Conservation (phyloP, 2,329 filamentous ascomycete genomes). For the Fusarium paranaense region DNA sequence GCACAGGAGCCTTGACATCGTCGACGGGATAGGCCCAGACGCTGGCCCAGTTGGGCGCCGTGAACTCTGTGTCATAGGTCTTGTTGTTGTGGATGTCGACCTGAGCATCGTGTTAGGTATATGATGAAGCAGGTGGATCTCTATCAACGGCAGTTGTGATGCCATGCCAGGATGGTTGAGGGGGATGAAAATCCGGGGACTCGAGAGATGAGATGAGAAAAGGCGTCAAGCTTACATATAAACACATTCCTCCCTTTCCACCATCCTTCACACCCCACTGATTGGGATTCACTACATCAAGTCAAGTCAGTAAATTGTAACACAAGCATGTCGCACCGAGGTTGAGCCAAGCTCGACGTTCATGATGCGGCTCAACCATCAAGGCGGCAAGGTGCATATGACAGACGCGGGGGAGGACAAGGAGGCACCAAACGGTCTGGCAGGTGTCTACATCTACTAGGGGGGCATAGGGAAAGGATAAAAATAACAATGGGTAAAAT, state of each 20-base stretch:
- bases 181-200: not conserved
- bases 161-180: not conserved
- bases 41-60: slow-evolving; percentile 62
- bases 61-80: slow-evolving; percentile 59
- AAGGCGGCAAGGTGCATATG: not conserved
- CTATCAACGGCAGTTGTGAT: not conserved
- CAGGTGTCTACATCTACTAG: not conserved
- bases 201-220: not conserved
- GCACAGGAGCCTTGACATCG: slow-evolving; percentile 58
- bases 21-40: slow-evolving; percentile 64
- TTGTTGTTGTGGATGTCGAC: slow-evolving; percentile 62
- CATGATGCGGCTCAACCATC: not conserved
- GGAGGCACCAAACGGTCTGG: not conserved
- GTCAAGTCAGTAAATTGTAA: slow-evolving; percentile 22
- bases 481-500: not conserved
- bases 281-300: slow-evolving; percentile 65
- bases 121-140: not conserved
- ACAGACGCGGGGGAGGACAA: not conserved
- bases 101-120: slow-evolving; percentile 44
- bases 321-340: not conserved
- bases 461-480: not conserved
- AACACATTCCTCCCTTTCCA: slow-evolving; percentile 57
- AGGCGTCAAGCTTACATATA: slow-evolving; percentile 59
- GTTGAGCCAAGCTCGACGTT: not conserved
- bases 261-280: slow-evolving; percentile 62